Percentiles rank a stretch among this genome's conserved stretches.
Conservation (phyloP, 2,329 filamentous ascomycete genomes). For the Blastomyces percursus region DNA sequence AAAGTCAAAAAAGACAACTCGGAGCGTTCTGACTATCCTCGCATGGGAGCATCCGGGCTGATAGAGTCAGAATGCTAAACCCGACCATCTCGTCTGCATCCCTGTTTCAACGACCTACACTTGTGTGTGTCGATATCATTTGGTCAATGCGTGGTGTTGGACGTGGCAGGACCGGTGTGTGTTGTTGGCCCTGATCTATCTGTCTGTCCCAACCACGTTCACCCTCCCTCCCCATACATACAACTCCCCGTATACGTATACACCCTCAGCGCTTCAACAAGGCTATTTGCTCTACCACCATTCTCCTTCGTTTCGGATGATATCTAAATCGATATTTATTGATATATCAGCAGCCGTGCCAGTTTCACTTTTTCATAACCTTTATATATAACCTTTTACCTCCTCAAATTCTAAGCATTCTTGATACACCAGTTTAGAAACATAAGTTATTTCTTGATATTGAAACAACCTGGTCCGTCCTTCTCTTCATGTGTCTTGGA, state of each 20-base stretch:
- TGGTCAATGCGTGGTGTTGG: constrained; percentile 6
- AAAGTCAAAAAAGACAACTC: too few species aligned
- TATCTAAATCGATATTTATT: neutral
- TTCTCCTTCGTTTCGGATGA: neutral
- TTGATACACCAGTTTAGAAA: neutral
- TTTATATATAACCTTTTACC: neutral
- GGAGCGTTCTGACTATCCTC: too few species aligned
- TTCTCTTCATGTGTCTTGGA: neutral
- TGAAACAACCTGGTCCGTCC: neutral
- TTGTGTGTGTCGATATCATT: constrained; percentile 6
- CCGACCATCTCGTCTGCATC: neutral
- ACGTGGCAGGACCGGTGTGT: constrained; percentile 9
- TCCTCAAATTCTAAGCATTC: neutral
- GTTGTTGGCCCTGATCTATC: constrained; percentile 10
- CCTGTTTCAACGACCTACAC: neutral
- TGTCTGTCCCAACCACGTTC: constrained; percentile 6
- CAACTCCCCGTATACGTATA: neutral
- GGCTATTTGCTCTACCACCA: neutral
- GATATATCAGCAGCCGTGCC: neutral
- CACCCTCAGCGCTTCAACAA: neutral
- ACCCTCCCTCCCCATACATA: neutral
- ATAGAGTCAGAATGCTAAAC: constrained; percentile 3
- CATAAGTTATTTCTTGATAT: neutral
- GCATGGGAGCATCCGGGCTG: neutral
- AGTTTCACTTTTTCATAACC: neutral